Evolutionary conservation across 2,329 filamentous ascomycete species (phyloP), one percentile per base, ranked within the genome.

Genomic region (Zymoseptoria pseudotritici): DNA sequence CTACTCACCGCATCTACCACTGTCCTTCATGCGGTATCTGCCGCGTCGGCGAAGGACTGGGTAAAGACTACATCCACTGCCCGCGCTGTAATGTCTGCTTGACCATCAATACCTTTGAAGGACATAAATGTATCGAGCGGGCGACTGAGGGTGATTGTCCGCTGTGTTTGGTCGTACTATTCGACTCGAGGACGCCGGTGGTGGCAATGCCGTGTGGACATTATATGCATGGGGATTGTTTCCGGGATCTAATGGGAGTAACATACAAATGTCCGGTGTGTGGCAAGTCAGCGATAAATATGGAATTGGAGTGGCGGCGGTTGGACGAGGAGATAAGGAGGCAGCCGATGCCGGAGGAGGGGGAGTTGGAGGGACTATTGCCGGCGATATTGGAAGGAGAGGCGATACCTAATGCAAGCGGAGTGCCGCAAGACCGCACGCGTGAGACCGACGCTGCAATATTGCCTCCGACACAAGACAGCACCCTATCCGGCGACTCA

Each of bases 11-110:
- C 65, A 96, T 97, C 59, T 99, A 99, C 72, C 94, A 99, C 73
- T 99, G 94, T 74, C 84, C 86, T 70, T 94, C 97, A 70, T 99
- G 94, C 74, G 94, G 94, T 4, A 96, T 99, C 62, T 99, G 94
- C 72, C 84, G 94, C 60, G 87, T 92, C 59, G 94, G 94, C 1
- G 85, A 91, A 73, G 94, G 94, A 1, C 79, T 99, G 29, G 93
- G 94, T 3, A 97, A 96, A 72, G 94, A 99, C 72, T 99, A 96
- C 73, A 92, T 95, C 70, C 94, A 99, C 75, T 99, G 94, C 88
- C 95, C 96, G 87, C 92, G 86, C 68, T 99, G 94, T 76, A 90
- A 90, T 68, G 91, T 95, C 24, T 99, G 94, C 77, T 94, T 97
- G 70, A 89, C 90, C 7, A 96, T 97, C 66, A 86, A 88, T 2